phyloP scores from a whole-genome alignment of 164 flowering plant genomes.

The grape (Vitis vinifera) region DNA sequence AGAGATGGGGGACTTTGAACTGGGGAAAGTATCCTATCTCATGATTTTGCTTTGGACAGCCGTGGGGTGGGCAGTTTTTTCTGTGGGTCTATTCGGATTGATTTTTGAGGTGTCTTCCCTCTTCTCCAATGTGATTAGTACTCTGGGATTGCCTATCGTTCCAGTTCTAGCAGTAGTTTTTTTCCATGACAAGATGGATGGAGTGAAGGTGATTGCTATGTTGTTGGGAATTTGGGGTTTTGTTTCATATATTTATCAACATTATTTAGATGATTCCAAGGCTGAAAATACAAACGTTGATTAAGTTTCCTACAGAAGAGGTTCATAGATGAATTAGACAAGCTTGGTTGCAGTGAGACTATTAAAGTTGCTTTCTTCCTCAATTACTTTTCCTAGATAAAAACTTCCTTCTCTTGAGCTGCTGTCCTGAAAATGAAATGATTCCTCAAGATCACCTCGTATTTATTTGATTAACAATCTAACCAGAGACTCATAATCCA shows the following conservation, averaged over 20 bases:
- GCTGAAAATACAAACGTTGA: background rate
- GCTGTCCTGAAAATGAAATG: too few species aligned
- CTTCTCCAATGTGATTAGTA: conserved; percentile 44
- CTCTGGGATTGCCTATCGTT: conserved; percentile 41
- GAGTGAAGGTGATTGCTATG: conserved; percentile 36
- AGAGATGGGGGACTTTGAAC: conserved; percentile 38
- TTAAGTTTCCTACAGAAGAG: background rate
- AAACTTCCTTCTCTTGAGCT: too few species aligned
- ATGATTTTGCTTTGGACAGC: conserved; percentile 28
- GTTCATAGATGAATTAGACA: too few species aligned
- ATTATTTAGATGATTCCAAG: conserved; percentile 31
- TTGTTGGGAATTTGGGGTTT: conserved; percentile 47
- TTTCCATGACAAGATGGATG: conserved; percentile 43
- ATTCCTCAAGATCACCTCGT: too few species aligned
- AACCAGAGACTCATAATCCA: too few species aligned
- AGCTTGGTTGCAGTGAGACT: too few species aligned
- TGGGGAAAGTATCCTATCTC: conserved; percentile 34
- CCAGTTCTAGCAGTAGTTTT: conserved; percentile 41
- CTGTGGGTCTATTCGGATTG: conserved; percentile 36
- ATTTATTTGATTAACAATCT: too few species aligned
- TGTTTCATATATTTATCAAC: conserved; percentile 40
- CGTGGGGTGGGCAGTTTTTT: conserved; percentile 35
- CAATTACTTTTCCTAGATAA: too few species aligned
- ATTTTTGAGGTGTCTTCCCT: conserved; percentile 48
- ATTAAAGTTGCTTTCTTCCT: too few species aligned